These are phyloP conservation scores for Citrus sp. DNA, from an alignment of 345 rosid species.

Conservation along the genomic window DNA sequence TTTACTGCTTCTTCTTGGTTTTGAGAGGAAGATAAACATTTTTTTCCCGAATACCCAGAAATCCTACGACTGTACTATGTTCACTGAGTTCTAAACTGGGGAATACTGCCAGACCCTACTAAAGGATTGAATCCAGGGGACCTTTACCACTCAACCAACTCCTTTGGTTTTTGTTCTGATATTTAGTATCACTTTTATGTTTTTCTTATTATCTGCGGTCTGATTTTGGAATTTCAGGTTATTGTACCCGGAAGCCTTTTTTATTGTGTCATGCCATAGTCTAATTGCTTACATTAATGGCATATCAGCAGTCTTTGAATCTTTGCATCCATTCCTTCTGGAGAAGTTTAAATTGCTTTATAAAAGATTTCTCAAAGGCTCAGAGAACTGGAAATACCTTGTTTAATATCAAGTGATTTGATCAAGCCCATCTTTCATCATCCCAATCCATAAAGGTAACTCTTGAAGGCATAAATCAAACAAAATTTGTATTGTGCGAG, in stretches of 20 bases:
- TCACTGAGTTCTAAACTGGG: no score
- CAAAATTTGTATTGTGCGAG: background rate
- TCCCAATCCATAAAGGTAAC: slow-evolving; percentile 15
- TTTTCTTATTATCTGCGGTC: background rate
- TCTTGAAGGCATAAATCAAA: background rate
- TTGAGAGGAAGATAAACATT: no score
- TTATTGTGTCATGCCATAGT: background rate
- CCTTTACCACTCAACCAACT: no score
- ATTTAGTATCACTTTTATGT: background rate
- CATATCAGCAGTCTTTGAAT: slow-evolving; percentile 21
- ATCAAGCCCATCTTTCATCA: background rate
- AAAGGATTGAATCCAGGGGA: no score
- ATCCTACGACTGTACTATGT: no score
- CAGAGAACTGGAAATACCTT: slow-evolving; percentile 5
- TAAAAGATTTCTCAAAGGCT: slow-evolving; percentile 17
- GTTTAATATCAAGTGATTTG: background rate
- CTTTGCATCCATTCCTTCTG: slow-evolving; percentile 9
- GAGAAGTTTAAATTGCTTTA: slow-evolving; percentile 16
- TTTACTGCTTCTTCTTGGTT: no score
- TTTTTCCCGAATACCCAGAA: no score
- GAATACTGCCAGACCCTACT: no score
- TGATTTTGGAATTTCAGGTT: slow-evolving; percentile 2
- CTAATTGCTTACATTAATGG: slow-evolving; percentile 19
- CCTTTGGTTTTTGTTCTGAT: background rate
- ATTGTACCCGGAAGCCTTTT: background rate